Evolutionary conservation across 208 protist genomes (phyloP).

Genomic region (Balamuthia mandrillaris): DNA sequence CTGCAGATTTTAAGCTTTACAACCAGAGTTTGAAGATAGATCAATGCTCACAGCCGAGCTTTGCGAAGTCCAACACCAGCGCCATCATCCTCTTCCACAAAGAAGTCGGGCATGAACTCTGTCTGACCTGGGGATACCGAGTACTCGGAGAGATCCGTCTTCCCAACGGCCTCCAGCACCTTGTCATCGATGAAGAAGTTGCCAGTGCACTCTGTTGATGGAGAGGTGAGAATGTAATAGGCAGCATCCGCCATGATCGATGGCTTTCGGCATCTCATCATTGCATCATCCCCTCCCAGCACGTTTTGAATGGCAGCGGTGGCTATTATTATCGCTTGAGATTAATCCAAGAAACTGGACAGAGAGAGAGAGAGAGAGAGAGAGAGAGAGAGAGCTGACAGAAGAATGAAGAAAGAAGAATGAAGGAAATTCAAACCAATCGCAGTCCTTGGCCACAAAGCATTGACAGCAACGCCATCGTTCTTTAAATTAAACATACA

Average conservation of each 20-base stretch:
- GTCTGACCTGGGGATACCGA: not conserved
- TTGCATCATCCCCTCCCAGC: slow-evolving; percentile 48
- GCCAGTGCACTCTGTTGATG: slow-evolving; percentile 20
- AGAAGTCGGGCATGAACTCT: slow-evolving; percentile 35
- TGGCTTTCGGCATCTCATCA: slow-evolving; percentile 48
- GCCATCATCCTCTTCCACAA: slow-evolving; percentile 30
- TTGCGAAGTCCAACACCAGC: too few relatives aligned
- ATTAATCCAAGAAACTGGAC: not conserved
- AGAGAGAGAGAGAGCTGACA: too few relatives aligned
- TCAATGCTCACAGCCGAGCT: too few relatives aligned
- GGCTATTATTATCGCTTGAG: too few relatives aligned
- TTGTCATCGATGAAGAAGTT: slow-evolving; percentile 40
- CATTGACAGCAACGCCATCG: slow-evolving; percentile 54
- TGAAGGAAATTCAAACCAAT: slow-evolving; percentile 46
- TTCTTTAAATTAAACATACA: not conserved
- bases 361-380: not conserved
- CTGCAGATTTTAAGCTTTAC: too few relatives aligned
- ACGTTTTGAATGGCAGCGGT: slow-evolving; percentile 40
- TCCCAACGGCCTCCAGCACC: slow-evolving; percentile 10
- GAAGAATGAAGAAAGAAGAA: not conserved
- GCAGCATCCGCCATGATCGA: slow-evolving; percentile 69
- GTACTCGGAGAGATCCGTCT: not conserved
- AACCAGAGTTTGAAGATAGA: too few relatives aligned
- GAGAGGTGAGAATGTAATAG: slow-evolving; percentile 56
- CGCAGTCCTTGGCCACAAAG: slow-evolving; percentile 69